Conservation (phyloP, 257 asterid species). For the Forsythia suspensa region DNA sequence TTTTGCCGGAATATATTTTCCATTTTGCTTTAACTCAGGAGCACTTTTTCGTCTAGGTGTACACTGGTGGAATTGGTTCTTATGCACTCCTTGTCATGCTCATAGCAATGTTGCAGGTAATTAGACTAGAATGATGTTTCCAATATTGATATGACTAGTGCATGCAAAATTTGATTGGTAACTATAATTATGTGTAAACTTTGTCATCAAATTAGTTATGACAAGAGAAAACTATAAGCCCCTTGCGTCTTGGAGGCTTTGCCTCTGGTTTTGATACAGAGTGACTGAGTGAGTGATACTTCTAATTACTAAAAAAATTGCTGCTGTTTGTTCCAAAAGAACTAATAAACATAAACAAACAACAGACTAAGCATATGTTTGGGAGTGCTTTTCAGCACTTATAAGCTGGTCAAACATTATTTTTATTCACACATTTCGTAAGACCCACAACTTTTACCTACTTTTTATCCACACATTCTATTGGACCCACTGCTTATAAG, state of each 20-base stretch:
- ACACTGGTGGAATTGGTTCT: slow-evolving; percentile 97
- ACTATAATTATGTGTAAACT: not conserved
- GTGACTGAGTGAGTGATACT: not conserved
- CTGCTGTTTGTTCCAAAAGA: slow-evolving; percentile 4
- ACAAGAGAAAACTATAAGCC: not conserved
- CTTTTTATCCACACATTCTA: no score
- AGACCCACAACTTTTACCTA: no score
- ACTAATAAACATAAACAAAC: not conserved
- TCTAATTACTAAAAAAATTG: not conserved
- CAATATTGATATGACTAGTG: not conserved
- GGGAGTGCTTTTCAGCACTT: no score
- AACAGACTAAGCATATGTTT: no score
- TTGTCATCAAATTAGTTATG: not conserved
- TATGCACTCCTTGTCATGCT: slow-evolving; percentile 96
- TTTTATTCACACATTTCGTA: no score
- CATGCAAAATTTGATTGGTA: slow-evolving; percentile 2
- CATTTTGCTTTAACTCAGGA: slow-evolving; percentile 23
- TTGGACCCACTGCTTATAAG: no score
- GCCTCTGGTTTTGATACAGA: slow-evolving; percentile 1
- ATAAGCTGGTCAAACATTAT: no score
- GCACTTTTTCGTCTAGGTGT: slow-evolving; percentile 57
- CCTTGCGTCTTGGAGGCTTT: not conserved
- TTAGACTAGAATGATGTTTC: slow-evolving; percentile 9
- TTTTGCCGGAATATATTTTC: slow-evolving; percentile 12
- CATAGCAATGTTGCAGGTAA: slow-evolving; percentile 91